phyloP scores from a whole-genome alignment of 208 protist genomes.

The Hexamita inflata region DNA sequence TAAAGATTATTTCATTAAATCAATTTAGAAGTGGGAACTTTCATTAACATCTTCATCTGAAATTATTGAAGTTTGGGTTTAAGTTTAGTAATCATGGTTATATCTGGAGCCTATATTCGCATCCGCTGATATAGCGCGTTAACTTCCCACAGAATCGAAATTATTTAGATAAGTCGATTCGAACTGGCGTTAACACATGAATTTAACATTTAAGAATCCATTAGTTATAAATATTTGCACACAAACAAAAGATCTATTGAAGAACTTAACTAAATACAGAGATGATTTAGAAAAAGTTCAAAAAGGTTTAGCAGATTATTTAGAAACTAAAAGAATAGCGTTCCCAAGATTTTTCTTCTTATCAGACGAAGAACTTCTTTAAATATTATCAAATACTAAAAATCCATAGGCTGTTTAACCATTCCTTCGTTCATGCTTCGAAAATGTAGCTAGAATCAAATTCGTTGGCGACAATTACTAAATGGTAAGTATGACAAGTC shows the following conservation, averaged over 20 bases:
- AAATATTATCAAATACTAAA: constrained; percentile 77
- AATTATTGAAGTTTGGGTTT: constrained; percentile 51
- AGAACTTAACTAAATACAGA: constrained; percentile 62
- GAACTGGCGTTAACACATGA: constrained; percentile 66
- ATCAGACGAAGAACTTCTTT: constrained; percentile 79
- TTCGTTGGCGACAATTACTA: constrained; percentile 56
- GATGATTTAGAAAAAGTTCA: constrained; percentile 72
- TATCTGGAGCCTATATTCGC: constrained; percentile 62
- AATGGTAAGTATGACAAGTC: constrained; percentile 78
- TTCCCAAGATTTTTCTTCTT: constrained; percentile 95
- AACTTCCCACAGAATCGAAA: constrained; percentile 81
- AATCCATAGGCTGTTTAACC: constrained; percentile 77
- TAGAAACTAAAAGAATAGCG: constrained; percentile 76
- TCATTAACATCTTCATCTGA: constrained; percentile 47
- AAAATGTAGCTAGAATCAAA: constrained; percentile 62
- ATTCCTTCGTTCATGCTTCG: constrained; percentile 80
- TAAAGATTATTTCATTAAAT: constrained; percentile 52
- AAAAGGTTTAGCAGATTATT: constrained; percentile 78
- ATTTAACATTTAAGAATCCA: constrained; percentile 58
- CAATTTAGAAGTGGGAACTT: constrained; percentile 51
- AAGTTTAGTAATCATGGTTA: constrained; percentile 39
- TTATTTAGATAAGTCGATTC: constrained; percentile 70
- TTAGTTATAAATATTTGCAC: constrained; percentile 58
- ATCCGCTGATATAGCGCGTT: constrained; percentile 62
- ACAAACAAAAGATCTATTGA: constrained; percentile 52